Evolutionary conservation across 345 rosid species (phyloP), one percentile per base, ranked within the genome.

Genomic region (Gossypium longicalyx): DNA sequence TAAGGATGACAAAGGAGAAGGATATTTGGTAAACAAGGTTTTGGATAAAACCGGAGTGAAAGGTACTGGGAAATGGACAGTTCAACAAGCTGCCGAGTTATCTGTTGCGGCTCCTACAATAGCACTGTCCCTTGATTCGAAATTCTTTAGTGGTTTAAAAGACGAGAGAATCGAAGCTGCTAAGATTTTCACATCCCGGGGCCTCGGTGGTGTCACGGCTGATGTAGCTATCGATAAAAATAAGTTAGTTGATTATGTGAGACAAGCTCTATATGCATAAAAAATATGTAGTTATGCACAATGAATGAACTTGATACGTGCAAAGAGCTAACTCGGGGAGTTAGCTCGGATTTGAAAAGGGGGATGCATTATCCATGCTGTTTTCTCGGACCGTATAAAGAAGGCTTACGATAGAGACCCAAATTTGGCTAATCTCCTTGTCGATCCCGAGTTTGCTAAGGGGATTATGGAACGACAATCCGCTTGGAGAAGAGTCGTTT

Each of bases 311-410:
- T 80, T 94, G 56, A 90, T 94, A 80, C 93, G 97, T 43, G 95
- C 97, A 45, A 94, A 92, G 87, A 94, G 97, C 74, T n/a, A 86
- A 77, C 79, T 94, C 85, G 97, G 98, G 29, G 97, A 94, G 80
- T 79, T 94, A 56, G 97, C 98, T 20, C 87, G 97, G 83, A 94
- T 94, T 77, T 94, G 98, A 97, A 94, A 94, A 79, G 98, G 98
- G 11, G 98, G 97, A 8, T 94, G 98, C 85, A 94, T 94, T 80
- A 94, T 94, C 60, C 85, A 97, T 54, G 97, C 98, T 9, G 82
- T 89, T 51, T 94, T 95, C 85, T 80, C 91, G 51, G 99, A 92
- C 85, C 82, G 96, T 79, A 95, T 92, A 84, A 95, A 92, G 89
- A 81, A 93, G 86, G 99, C 99, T 29, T 95, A 95, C 48, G 98